phyloP scores from a whole-genome alignment of 768 basidiomycete species.

The Russula lepida region DNA sequence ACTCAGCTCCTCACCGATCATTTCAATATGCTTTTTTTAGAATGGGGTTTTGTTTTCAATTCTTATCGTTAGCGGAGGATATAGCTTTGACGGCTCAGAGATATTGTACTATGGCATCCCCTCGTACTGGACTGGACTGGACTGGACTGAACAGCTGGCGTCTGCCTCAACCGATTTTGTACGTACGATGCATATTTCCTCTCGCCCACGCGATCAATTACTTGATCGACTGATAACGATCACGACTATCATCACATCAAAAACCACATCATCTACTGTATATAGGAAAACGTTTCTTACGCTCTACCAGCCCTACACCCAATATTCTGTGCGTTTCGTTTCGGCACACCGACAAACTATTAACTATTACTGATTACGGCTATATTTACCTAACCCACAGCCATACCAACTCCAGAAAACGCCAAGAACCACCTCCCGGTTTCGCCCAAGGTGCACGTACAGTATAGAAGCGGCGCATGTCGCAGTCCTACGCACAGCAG shows the following conservation, averaged over 20 bases:
- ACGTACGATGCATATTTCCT: too few species aligned
- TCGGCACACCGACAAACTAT: too few species aligned
- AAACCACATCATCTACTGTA: too few species aligned
- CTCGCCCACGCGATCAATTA: not conserved
- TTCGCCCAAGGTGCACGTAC: constrained; percentile 18
- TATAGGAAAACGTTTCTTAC: constrained; percentile 20
- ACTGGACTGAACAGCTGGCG: not conserved
- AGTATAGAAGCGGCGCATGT: constrained; percentile 11
- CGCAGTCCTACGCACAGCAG: constrained; percentile 10
- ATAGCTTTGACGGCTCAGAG: constrained; percentile 15
- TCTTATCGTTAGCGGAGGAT: constrained; percentile 12
- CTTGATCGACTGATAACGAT: too few species aligned
- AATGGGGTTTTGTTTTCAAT: too few species aligned
- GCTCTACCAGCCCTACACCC: constrained; percentile 18
- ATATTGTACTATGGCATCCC: constrained; percentile 14
- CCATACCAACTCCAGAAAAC: constrained; percentile 5
- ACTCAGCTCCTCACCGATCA: too few species aligned
- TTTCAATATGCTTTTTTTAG: too few species aligned
- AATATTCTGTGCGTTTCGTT: constrained; percentile 9
- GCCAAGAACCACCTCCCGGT: constrained; percentile 16
- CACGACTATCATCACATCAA: not conserved
- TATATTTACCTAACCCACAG: not conserved
- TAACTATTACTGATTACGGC: not conserved
- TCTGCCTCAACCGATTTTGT: constrained; percentile 22
- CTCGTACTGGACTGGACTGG: constrained; percentile 14